phyloP scores from a whole-genome alignment of 1,284 basidiomycete species.

The Coriolopsis trogii region DNA sequence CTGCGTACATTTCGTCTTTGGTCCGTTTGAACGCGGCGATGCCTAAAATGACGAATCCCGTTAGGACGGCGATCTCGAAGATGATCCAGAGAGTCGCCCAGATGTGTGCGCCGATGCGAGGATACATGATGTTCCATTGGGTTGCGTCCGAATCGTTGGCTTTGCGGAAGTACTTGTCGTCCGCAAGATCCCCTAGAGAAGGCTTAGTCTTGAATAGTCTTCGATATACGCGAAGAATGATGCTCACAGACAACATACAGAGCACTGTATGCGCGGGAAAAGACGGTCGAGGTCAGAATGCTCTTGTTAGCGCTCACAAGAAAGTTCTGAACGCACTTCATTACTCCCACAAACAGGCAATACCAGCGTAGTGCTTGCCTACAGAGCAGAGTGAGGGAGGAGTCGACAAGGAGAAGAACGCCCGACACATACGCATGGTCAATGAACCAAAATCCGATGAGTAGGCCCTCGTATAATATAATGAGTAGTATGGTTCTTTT shows the following conservation, averaged over 20 bases:
- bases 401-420: neutral
- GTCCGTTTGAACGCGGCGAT: constrained; percentile 67
- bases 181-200: constrained; percentile 81
- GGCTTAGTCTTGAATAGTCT: neutral
- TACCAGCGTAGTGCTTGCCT: constrained; percentile 77
- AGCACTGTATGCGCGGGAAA: constrained; percentile 45
- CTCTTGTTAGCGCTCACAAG: constrained; percentile 2
- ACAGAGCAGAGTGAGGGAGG: constrained; percentile 15
- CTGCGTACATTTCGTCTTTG: constrained; percentile 38
- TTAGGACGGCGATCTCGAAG: constrained; percentile 67
- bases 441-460: constrained; percentile 85
- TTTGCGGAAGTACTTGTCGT: constrained; percentile 86
- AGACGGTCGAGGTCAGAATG: neutral
- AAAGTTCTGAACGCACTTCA: constrained; percentile 62
- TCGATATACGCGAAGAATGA: neutral
- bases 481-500: constrained; percentile 78
- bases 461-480: constrained; percentile 69
- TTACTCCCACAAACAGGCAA: constrained; percentile 78
- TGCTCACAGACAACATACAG: constrained; percentile 76
- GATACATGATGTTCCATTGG: constrained; percentile 73
- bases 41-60: constrained; percentile 72
- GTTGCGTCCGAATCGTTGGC: constrained; percentile 83
- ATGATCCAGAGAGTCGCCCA: constrained; percentile 80
- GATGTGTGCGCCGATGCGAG: constrained; percentile 66
- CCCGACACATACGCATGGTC: constrained; percentile 66